Conservation (phyloP, 2,329 filamentous ascomycete species). For the Ceratocystis lukuohia region DNA sequence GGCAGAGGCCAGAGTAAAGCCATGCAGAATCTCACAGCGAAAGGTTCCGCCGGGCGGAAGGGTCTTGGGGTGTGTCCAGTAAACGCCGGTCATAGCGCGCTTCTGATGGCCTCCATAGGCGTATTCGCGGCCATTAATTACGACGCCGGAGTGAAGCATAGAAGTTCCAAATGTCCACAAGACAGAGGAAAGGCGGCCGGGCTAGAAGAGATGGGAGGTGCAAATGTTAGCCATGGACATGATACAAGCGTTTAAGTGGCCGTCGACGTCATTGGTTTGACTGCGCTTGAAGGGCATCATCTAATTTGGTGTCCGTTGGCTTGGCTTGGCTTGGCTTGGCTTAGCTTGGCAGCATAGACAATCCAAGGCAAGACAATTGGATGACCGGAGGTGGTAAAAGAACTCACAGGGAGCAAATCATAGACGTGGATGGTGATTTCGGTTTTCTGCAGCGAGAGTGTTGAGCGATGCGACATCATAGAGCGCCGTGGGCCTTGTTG, state of each 20-base stretch:
- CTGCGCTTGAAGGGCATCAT: neutral
- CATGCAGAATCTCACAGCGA: conserved; percentile 60
- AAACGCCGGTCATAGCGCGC: conserved; percentile 60
- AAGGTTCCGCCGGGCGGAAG: conserved; percentile 69
- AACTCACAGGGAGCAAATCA: conserved; percentile 55
- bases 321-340: neutral
- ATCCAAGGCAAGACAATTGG: conserved; percentile 42
- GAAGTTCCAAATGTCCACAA: conserved; percentile 68
- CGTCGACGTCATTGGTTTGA: conserved; percentile 8
- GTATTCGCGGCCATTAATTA: conserved; percentile 68
- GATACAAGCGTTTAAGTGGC: neutral
- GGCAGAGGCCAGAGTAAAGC: conserved; percentile 57
- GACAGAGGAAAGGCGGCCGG: conserved; percentile 58
- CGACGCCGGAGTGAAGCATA: conserved; percentile 69
- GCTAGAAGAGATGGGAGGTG: conserved; percentile 31
- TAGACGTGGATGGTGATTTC: conserved; percentile 67
- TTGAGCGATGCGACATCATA: conserved; percentile 44
- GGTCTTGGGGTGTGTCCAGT: conserved; percentile 61
- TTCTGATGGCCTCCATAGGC: conserved; percentile 73
- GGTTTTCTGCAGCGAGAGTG: conserved; percentile 55
- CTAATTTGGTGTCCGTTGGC: neutral
- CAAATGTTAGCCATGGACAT: neutral
- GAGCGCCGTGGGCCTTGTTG: conserved; percentile 33
- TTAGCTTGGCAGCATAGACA: conserved; percentile 33
- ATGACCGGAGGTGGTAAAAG: neutral